Conservation (phyloP, 2,329 filamentous ascomycete species). For the Arthrobotrys iridis region DNA sequence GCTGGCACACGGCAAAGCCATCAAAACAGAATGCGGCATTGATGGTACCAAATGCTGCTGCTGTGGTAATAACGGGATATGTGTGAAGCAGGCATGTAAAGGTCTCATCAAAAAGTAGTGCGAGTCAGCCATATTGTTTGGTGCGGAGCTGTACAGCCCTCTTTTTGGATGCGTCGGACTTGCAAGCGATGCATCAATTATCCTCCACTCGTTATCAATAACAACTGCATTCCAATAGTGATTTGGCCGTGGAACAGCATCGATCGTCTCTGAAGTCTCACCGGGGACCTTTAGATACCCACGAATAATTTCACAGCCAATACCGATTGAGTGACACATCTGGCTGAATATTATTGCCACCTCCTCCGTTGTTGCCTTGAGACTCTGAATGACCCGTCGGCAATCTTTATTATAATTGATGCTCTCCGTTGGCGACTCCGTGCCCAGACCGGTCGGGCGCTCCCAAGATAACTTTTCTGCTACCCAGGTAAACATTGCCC, state of each 20-base stretch:
- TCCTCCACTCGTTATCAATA: conserved; percentile 93
- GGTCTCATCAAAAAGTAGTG: conserved; percentile 96
- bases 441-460: conserved; percentile 65
- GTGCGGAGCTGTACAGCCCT: conserved; percentile 77
- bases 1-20: conserved; percentile 85
- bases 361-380: conserved; percentile 85
- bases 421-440: conserved; percentile 68
- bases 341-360: conserved; percentile 88
- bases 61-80: conserved; percentile 84
- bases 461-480: conserved; percentile 96
- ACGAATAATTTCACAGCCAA: conserved; percentile 85
- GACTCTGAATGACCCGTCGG: conserved; percentile 81
- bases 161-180: conserved; percentile 89
- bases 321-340: conserved; percentile 90
- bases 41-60: conserved; percentile 95
- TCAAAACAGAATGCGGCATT: conserved; percentile 82
- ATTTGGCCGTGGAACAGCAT: conserved; percentile 84
- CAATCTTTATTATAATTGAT: conserved; percentile 82
- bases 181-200: conserved; percentile 92
- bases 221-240: conserved; percentile 98
- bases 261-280: conserved; percentile 77
- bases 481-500: conserved; percentile 97
- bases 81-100: conserved; percentile 91
- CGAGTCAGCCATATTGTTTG: conserved; percentile 76
- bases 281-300: conserved; percentile 93